Evolutionary conservation across 805 yeast genomes (phyloP).

Genomic region (Metschnikowia corniflorae): DNA sequence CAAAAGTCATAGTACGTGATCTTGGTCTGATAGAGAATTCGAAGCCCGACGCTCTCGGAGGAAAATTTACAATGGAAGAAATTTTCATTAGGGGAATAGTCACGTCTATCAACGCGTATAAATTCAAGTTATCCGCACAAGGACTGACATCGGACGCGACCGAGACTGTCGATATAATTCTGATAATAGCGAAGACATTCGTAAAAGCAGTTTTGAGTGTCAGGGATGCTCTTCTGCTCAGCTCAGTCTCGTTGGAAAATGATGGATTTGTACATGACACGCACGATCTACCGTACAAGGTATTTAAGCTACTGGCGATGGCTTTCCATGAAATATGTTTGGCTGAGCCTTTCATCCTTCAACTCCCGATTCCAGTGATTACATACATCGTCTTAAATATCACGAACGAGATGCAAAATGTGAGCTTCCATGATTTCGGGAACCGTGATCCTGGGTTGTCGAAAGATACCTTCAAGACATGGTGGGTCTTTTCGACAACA

Average conservation of each 20-base stretch:
- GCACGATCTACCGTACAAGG: conserved; percentile 1
- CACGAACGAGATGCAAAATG: conserved; percentile 5
- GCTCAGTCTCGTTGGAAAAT: not conserved
- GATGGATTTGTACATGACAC: not conserved
- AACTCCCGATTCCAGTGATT: conserved; percentile 4
- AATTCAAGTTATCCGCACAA: not conserved
- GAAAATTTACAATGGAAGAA: not conserved
- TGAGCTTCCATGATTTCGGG: conserved; percentile 5
- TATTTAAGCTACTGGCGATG: not conserved
- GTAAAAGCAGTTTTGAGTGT: not conserved
- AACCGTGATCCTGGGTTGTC: conserved; percentile 2
- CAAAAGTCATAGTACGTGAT: conserved; percentile 1
- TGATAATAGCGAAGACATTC: not conserved
- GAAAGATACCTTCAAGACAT: conserved; percentile 3
- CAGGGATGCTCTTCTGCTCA: not conserved
- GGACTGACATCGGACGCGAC: not conserved
- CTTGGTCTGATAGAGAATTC: not conserved
- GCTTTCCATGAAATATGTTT: not conserved
- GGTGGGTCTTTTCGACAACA: conserved; percentile 6
- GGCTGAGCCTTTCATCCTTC: not conserved
- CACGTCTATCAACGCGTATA: conserved; percentile 2
- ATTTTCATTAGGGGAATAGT: not conserved
- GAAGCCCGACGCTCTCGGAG: not conserved
- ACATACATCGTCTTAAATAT: not conserved
- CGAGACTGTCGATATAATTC: not conserved